Conservation (phyloP, 2,329 filamentous ascomycete genomes). For the Botrytis galanthina region DNA sequence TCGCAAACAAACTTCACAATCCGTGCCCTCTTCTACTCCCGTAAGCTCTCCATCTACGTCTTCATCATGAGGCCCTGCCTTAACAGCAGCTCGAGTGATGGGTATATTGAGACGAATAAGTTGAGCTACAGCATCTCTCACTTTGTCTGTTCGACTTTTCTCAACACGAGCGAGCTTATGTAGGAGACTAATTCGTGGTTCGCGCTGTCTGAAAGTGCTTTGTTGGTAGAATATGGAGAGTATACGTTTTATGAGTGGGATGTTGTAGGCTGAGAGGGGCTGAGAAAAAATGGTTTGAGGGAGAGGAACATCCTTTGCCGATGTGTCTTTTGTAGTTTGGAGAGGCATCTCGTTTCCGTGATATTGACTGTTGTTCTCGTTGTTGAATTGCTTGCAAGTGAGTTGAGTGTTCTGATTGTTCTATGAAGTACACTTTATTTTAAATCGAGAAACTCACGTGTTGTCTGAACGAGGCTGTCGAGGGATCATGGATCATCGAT, state of each 20-base stretch:
- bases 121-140: neutral
- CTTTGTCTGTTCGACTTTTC: neutral
- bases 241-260: neutral
- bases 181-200: neutral
- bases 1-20: slow-evolving; percentile 3
- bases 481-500: neutral
- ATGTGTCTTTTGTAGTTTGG: neutral
- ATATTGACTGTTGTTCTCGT: neutral
- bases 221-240: neutral
- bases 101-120: neutral
- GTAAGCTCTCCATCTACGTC: neutral
- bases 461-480: neutral
- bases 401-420: neutral
- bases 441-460: too few species aligned
- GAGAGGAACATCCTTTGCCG: neutral
- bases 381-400: neutral
- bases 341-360: neutral
- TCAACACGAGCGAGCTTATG: neutral
- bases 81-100: neutral
- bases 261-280: neutral
- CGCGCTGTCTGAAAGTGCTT: neutral
- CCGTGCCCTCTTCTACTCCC: neutral
- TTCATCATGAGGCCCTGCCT: neutral
- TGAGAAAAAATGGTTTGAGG: neutral
- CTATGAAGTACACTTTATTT: neutral